Conservation (phyloP, 2,329 filamentous ascomycete genomes). For the Gyromitra esculenta region DNA sequence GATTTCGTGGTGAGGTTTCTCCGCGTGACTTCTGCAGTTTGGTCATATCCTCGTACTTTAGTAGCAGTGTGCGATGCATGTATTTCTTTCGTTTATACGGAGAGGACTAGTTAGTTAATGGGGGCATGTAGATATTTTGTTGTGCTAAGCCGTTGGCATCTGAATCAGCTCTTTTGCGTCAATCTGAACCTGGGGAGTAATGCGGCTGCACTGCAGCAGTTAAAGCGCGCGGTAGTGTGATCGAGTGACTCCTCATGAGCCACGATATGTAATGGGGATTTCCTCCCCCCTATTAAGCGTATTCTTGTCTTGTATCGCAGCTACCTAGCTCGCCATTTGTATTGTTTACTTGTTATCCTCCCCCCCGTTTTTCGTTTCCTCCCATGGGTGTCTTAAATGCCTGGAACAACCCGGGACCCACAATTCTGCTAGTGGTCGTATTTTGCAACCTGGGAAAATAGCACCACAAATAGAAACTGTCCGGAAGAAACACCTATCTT, state of each 20-base stretch:
- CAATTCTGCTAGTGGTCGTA: background rate
- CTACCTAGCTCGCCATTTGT: background rate
- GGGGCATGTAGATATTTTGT: background rate
- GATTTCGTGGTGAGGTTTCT: no score
- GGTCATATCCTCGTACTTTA: no score
- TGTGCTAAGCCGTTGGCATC: background rate
- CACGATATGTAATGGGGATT: background rate
- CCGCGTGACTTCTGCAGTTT: background rate
- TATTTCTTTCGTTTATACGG: no score
- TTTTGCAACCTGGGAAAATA: background rate
- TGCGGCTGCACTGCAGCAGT: background rate
- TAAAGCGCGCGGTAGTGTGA: background rate
- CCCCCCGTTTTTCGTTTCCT: background rate
- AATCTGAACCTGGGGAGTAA: background rate
- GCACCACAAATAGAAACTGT: background rate
- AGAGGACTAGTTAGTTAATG: no score
- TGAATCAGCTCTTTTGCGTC: background rate
- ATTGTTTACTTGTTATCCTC: background rate
- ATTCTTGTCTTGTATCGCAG: background rate
- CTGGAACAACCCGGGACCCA: conserved; percentile 16
- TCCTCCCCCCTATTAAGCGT: no score
- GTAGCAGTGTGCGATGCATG: no score
- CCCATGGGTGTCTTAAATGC: background rate
- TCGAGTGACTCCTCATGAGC: conserved; percentile 20
- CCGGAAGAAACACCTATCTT: background rate